Evolutionary conservation across 2,329 filamentous ascomycete genomes (phyloP), one percentile per base, ranked within the genome.

Genomic region (Trichoderma sp.): DNA sequence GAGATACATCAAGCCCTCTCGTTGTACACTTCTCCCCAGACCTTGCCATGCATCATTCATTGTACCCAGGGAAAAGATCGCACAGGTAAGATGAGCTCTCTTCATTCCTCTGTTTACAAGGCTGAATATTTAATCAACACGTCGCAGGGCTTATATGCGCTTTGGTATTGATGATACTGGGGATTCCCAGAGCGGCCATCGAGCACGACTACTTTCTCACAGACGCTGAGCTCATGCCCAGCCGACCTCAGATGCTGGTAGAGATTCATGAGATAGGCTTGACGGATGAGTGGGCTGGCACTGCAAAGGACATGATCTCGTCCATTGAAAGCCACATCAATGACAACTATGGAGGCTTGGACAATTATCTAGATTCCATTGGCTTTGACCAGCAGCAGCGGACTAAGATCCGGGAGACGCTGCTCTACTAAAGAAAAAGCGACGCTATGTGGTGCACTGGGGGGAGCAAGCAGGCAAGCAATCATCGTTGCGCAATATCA

Each of bases 11-110:
- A 80, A 64, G 76, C 77, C 7, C 74, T 83, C 43, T 74, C 73
- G 9, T 71, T 81, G 1, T 82, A 80, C 66, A 74, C 78, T 6
- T 68, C 70, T 8, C 28, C 73, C 3, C 75, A 79, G 0, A 85
- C 84, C 17, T 89, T 90, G 74, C 93, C 94, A 0, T 80, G 90
- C 1, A 78, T 97, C 8, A 82, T 96, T 3, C 93, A 97, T 80
- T 97, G 94, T 80, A 96, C 94, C 0, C 93, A 97, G 77, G 94
- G 94, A 71, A 97, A 97, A 79, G 94, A 97, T 78, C 88, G 94
- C 2, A 83, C 82, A 70, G 80, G 80, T 80, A 72, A 66, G 73
- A 59, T 32, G 5, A 13, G 6, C 39, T n/a, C 57, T n/a, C 28
- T 11, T 36, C 20, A 7, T 12, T 6, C 9, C 23, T 12, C n/a